Evolutionary conservation across 2,329 filamentous ascomycete genomes (phyloP).

Genomic region (Onygenales sp.): DNA sequence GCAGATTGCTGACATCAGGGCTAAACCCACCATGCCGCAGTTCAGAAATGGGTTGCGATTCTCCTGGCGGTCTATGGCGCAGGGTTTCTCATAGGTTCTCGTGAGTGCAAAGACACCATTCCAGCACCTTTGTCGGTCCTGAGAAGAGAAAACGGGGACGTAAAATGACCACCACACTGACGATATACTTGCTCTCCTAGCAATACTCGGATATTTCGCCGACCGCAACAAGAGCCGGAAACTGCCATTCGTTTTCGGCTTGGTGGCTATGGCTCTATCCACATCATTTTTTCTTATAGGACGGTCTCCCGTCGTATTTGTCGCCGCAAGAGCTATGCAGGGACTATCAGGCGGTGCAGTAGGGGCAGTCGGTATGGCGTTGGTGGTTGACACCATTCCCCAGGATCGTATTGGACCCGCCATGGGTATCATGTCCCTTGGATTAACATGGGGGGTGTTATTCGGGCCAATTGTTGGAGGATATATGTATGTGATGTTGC

Average conservation of each 20-base stretch:
- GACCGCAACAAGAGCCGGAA: slow-evolving; percentile 45
- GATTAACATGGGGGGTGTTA: slow-evolving; percentile 50
- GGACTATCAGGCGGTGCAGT: slow-evolving; percentile 50
- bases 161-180: neutral
- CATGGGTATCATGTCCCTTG: slow-evolving; percentile 42
- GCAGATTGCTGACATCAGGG: neutral
- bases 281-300: slow-evolving; percentile 48
- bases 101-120: slow-evolving; percentile 1
- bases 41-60: slow-evolving; percentile 9
- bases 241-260: slow-evolving; percentile 47
- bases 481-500: slow-evolving; percentile 42
- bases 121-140: neutral
- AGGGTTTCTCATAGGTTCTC: slow-evolving; percentile 6
- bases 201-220: slow-evolving; percentile 33
- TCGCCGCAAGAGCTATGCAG: slow-evolving; percentile 46
- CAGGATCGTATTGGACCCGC: slow-evolving; percentile 49
- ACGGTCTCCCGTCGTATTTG: slow-evolving; percentile 36
- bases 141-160: neutral
- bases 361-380: slow-evolving; percentile 51
- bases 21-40: neutral
- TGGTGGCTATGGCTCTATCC: slow-evolving; percentile 43
- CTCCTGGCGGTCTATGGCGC: slow-evolving; percentile 8
- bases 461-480: slow-evolving; percentile 51
- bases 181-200: slow-evolving; percentile 4
- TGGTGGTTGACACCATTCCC: slow-evolving; percentile 51